phyloP scores from a whole-genome alignment of 2,329 filamentous ascomycete species.

The Epichloe elymi region DNA sequence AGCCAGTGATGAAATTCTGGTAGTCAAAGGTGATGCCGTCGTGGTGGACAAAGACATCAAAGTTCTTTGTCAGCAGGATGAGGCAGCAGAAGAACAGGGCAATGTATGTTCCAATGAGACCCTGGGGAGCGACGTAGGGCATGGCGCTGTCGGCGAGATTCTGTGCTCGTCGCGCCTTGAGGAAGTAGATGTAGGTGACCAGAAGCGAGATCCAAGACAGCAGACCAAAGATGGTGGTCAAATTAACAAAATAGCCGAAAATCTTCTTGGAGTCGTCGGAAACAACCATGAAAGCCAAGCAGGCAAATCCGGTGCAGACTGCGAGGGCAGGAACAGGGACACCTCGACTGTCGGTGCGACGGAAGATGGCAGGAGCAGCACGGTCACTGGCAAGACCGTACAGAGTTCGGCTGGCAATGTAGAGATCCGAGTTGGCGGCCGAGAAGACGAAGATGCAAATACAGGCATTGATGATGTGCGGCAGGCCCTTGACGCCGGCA shows the following conservation, averaged over 20 bases:
- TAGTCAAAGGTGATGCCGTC: conserved; percentile 49
- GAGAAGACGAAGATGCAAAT: conserved; percentile 67
- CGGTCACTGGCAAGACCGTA: conserved; percentile 61
- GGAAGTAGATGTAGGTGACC: conserved; percentile 54
- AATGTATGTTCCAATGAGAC: conserved; percentile 53
- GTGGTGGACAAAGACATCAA: conserved; percentile 50
- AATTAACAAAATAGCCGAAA: conserved; percentile 54
- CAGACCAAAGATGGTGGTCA: conserved; percentile 53
- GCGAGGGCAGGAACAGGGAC: conserved; percentile 56
- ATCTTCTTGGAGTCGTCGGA: conserved; percentile 40
- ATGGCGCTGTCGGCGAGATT: conserved; percentile 39
- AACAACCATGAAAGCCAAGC: conserved; percentile 58
- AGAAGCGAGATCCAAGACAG: conserved; percentile 57
- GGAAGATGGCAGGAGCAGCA: conserved; percentile 59
- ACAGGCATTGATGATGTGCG: conserved; percentile 58
- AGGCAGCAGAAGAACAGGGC: conserved; percentile 59
- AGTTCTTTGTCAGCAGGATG: conserved; percentile 75
- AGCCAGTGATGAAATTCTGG: conserved; percentile 66
- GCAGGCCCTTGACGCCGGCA: conserved; percentile 48
- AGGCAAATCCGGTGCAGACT: conserved; percentile 46
- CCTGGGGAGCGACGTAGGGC: conserved; percentile 57
- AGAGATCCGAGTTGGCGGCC: conserved; percentile 65
- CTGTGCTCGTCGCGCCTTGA: conserved; percentile 49
- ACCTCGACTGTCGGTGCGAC: conserved; percentile 55
- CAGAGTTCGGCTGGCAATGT: conserved; percentile 60